phyloP scores from a whole-genome alignment of 176 grass and related monocot species.

The Triticum monococcum region DNA sequence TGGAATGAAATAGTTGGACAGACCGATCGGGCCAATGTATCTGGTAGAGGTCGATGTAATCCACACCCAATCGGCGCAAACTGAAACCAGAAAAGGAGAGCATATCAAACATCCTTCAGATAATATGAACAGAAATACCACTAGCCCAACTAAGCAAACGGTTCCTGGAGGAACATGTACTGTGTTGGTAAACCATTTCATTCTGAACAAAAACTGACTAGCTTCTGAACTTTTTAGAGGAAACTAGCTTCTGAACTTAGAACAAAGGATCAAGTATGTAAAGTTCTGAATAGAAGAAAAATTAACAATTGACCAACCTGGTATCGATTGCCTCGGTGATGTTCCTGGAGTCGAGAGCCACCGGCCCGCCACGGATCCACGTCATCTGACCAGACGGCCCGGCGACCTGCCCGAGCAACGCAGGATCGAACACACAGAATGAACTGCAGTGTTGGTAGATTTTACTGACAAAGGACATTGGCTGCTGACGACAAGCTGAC shows the following conservation, averaged over 20 bases:
- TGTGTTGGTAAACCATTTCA: background rate
- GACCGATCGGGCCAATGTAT: constrained; percentile 99
- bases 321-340: constrained; percentile 63
- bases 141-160: background rate
- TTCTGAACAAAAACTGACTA: background rate
- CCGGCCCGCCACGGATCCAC: constrained; percentile 76
- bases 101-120: constrained; percentile 2
- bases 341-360: constrained; percentile 60
- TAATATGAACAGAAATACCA: background rate
- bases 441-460: background rate
- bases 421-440: background rate
- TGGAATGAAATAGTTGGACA: background rate
- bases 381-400: constrained; percentile 92
- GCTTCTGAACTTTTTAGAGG: too few relatives aligned
- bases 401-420: constrained; percentile 42
- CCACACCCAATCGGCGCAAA: constrained; percentile 56
- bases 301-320: constrained; percentile 27
- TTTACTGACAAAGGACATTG: background rate
- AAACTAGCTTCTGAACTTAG: background rate
- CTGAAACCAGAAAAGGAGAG: constrained; percentile 29
- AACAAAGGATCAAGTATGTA: background rate
- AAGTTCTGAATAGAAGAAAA: background rate
- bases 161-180: background rate
- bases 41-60: constrained; percentile 96
- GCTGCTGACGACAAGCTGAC: constrained; percentile 3